Conservation (phyloP, 2,329 filamentous ascomycete species). For the Fonsecaea nubica region DNA sequence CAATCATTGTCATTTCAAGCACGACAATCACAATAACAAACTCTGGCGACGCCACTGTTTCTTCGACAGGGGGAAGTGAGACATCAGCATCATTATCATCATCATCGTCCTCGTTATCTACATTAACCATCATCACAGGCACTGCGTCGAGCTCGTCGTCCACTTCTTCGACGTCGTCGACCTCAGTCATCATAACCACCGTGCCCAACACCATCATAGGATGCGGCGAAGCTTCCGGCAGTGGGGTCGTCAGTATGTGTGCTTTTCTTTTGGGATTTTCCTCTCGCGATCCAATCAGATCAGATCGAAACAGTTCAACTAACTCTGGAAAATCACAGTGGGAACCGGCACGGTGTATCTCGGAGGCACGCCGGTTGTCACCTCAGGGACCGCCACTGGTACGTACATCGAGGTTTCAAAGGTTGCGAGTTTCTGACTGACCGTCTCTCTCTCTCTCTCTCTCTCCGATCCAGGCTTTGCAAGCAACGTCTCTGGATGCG, state of each 20-base stretch:
- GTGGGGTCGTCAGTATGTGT: conserved; percentile 34
- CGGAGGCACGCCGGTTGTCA: conserved; percentile 14
- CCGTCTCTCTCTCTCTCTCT: too few relatives aligned
- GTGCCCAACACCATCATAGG: conserved; percentile 31
- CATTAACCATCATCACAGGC: conserved; percentile 29
- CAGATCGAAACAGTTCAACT: not conserved
- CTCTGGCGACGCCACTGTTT: not conserved
- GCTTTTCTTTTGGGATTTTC: too few relatives aligned
- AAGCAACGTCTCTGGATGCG: conserved; percentile 33
- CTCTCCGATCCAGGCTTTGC: conserved; percentile 23
- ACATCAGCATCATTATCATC: not conserved
- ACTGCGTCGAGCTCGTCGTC: conserved; percentile 5
- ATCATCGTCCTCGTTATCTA: conserved; percentile 15
- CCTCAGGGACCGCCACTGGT: conserved; percentile 30
- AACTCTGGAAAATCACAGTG: conserved; percentile 11
- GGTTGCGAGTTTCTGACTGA: too few relatives aligned
- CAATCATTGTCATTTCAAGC: conserved; percentile 34
- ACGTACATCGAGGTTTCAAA: not conserved
- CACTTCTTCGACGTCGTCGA: conserved; percentile 5
- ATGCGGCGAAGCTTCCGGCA: conserved; percentile 36
- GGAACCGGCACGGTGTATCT: conserved; percentile 30
- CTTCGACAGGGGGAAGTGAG: not conserved
- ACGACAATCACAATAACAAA: conserved; percentile 33
- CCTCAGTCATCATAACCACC: conserved; percentile 24
- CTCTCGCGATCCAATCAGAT: too few relatives aligned